Percentiles rank a stretch among this genome's conserved stretches.
These are phyloP conservation scores for Brasilioporus rufonigricans DNA, from an alignment of 768 basidiomycete genomes.

Conservation along the genomic window DNA sequence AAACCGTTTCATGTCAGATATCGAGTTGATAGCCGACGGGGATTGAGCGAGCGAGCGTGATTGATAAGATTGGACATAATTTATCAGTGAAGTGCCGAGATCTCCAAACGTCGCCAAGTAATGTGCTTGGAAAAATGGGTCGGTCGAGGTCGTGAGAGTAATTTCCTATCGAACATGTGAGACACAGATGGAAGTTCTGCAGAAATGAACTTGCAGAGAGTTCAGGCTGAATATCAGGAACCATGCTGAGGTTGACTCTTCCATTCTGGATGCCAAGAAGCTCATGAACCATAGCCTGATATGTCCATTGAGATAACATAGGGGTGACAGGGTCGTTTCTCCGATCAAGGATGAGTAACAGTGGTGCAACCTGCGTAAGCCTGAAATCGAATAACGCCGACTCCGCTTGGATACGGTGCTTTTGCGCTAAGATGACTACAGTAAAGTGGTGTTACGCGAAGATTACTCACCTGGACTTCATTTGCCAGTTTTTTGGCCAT, in stretches of 20 bases:
- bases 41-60: conserved; percentile 73
- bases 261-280: conserved; percentile 92
- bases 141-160: conserved; percentile 85
- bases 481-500: conserved; percentile 89
- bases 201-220: conserved; percentile 56
- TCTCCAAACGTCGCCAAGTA: conserved; percentile 95
- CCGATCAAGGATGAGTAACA: conserved; percentile 90
- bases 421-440: conserved; percentile 10
- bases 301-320: conserved; percentile 96
- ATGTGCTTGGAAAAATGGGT: conserved; percentile 91
- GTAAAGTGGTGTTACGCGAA: background rate
- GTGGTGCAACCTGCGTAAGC: conserved; percentile 80
- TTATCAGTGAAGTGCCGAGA: conserved; percentile 85
- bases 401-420: conserved; percentile 83
- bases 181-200: conserved; percentile 5
- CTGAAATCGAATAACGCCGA: conserved; percentile 90
- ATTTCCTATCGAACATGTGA: conserved; percentile 64
- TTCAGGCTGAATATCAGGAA: conserved; percentile 85
- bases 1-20: conserved; percentile 94
- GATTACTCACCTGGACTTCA: conserved; percentile 69
- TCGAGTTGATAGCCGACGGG: conserved; percentile 85
- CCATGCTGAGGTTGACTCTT: conserved; percentile 77
- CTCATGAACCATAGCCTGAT: conserved; percentile 99
- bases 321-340: conserved; percentile 98
- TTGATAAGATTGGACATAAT: conserved; percentile 94